phyloP scores from a whole-genome alignment of 176 grass and related monocot genomes.

The Dactylis glomerata region DNA sequence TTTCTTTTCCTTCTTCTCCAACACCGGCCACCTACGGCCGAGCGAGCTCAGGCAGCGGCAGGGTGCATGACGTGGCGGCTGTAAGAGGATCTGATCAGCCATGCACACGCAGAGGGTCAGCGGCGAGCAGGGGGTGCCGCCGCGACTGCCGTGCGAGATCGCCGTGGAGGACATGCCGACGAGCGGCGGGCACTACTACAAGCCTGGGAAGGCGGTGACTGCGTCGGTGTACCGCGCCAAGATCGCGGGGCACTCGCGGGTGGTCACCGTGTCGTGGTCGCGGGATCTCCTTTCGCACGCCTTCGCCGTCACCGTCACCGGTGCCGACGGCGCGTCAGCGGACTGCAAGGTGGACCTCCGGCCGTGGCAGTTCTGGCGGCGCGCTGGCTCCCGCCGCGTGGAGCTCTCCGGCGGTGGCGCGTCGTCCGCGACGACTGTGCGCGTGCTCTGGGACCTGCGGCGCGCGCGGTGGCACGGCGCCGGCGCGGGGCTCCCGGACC shows the following conservation, averaged over 20 bases:
- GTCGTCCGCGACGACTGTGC: slow-evolving; percentile 32
- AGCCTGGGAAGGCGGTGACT: slow-evolving; percentile 47
- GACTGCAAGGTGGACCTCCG: slow-evolving; percentile 66
- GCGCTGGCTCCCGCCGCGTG: slow-evolving; percentile 48
- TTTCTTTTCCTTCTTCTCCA: background rate
- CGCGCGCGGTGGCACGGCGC: slow-evolving; percentile 56
- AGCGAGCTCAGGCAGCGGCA: background rate
- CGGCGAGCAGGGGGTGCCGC: background rate
- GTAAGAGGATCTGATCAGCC: background rate
- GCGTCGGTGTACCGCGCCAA: slow-evolving; percentile 83
- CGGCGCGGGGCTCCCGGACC: slow-evolving; percentile 42
- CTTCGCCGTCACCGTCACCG: slow-evolving; percentile 50
- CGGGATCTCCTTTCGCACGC: slow-evolving; percentile 60
- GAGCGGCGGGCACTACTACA: background rate
- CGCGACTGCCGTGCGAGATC: slow-evolving; percentile 3
- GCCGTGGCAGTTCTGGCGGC: slow-evolving; percentile 84
- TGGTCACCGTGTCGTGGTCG: slow-evolving; percentile 71
- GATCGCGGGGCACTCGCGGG: slow-evolving; percentile 69
- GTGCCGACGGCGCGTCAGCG: slow-evolving; percentile 9
- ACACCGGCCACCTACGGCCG: background rate
- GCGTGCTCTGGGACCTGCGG: slow-evolving; percentile 80
- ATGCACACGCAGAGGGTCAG: slow-evolving; percentile 26
- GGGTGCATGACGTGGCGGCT: slow-evolving; percentile 2
- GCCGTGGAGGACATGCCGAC: slow-evolving; percentile 32
- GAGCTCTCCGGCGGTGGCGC: slow-evolving; percentile 38